Evolutionary conservation across 306 rosid genomes (phyloP).

Genomic region (Castanea crenata): DNA sequence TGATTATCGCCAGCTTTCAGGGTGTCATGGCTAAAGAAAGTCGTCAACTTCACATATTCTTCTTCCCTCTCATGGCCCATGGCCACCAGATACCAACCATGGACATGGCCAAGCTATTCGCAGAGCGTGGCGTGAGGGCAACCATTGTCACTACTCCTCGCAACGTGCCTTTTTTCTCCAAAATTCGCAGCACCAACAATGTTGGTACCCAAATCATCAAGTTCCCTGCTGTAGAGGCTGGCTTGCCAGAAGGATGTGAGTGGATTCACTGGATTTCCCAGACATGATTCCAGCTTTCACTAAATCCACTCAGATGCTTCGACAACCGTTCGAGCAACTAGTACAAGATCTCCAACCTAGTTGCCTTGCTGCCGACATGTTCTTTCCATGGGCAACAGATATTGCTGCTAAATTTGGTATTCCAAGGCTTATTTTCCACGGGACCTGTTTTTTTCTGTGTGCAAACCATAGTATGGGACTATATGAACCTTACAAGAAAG

Average conservation of each 20-base stretch:
- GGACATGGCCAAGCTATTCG: too few species aligned
- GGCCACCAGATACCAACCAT: too few species aligned
- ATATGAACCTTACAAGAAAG: conserved; percentile 16
- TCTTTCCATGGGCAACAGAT: conserved; percentile 33
- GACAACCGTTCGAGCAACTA: conserved; percentile 11
- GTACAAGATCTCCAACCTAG: conserved; percentile 22
- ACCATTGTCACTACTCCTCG: conserved; percentile 30
- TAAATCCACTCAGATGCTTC: neutral
- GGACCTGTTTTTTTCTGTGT: conserved; percentile 21
- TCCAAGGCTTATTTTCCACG: conserved; percentile 41
- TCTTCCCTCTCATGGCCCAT: too few species aligned
- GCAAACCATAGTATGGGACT: neutral
- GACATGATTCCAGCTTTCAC: neutral
- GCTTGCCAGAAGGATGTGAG: conserved; percentile 34
- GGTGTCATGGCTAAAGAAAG: too few species aligned
- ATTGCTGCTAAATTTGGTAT: conserved; percentile 31
- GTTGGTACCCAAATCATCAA: conserved; percentile 5
- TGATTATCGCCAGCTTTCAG: too few species aligned
- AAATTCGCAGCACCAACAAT: neutral
- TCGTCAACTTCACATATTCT: too few species aligned
- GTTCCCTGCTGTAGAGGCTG: conserved; percentile 25
- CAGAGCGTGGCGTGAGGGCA: neutral
- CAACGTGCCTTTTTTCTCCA: conserved; percentile 23
- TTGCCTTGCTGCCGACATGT: conserved; percentile 27
- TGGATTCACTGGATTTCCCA: neutral